phyloP scores from a whole-genome alignment of 768 basidiomycete species.

The Boletus fagicola region DNA sequence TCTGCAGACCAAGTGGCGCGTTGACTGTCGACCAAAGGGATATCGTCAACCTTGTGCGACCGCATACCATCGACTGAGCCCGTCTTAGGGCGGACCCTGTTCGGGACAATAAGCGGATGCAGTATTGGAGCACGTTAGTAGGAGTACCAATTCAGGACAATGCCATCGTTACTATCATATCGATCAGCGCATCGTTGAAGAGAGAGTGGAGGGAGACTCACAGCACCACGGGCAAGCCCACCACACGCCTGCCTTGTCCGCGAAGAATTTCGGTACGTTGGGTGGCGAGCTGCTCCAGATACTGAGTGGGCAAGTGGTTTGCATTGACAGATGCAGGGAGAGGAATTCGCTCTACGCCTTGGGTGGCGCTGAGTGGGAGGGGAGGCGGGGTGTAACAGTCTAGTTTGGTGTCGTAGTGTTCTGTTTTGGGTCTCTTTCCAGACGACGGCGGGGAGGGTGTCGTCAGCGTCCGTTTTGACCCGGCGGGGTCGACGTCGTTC shows the following conservation, averaged over 20 bases:
- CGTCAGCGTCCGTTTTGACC: slow-evolving; percentile 15
- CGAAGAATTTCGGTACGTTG: slow-evolving; percentile 22
- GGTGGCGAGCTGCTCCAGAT: slow-evolving; percentile 14
- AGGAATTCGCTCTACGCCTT: slow-evolving; percentile 31
- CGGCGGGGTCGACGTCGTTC: slow-evolving; percentile 8
- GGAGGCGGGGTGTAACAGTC: slow-evolving; percentile 7
- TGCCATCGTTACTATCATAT: slow-evolving; percentile 26
- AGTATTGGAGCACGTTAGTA: background rate
- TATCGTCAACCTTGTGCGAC: background rate
- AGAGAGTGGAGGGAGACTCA: slow-evolving; percentile 12
- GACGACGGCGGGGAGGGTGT: slow-evolving; percentile 1
- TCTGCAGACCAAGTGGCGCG: background rate
- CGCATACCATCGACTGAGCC: background rate
- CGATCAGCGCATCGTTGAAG: slow-evolving; percentile 6
- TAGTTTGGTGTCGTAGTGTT: slow-evolving; percentile 7
- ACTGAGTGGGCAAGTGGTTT: slow-evolving; percentile 8
- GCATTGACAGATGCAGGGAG: slow-evolving; percentile 9
- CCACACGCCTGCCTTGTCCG: slow-evolving; percentile 22
- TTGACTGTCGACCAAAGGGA: background rate
- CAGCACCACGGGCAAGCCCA: slow-evolving; percentile 28
- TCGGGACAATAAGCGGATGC: slow-evolving; percentile 9
- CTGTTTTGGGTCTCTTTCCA: slow-evolving; percentile 24
- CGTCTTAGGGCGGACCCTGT: slow-evolving; percentile 17
- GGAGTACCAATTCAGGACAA: slow-evolving; percentile 31
- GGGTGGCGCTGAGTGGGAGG: slow-evolving; percentile 20